Evolutionary conservation across 1,284 basidiomycete genomes (phyloP).

Genomic region (Boletus calvinii): DNA sequence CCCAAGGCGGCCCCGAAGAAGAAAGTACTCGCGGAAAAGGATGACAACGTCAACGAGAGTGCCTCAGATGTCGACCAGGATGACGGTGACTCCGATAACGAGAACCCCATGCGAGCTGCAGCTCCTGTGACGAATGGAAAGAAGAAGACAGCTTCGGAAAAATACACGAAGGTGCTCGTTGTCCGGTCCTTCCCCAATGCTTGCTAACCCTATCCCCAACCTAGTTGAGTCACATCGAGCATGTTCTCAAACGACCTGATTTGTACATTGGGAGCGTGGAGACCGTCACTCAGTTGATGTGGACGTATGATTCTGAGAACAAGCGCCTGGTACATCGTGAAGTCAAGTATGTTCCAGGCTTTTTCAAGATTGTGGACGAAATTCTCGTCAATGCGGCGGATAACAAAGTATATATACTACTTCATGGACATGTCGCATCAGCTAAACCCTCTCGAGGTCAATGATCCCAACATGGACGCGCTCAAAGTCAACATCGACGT

Average conservation of each 20-base stretch:
- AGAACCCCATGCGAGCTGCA: slow-evolving; percentile 39
- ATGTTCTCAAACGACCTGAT: slow-evolving; percentile 95
- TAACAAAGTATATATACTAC: slow-evolving; percentile 74
- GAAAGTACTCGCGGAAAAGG: slow-evolving; percentile 64
- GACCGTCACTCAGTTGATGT: slow-evolving; percentile 81
- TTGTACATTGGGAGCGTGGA: slow-evolving; percentile 98
- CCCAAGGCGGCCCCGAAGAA: slow-evolving; percentile 59
- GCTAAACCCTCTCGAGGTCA: slow-evolving; percentile 59
- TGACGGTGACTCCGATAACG: slow-evolving; percentile 44
- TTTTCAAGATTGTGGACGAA: slow-evolving; percentile 99
- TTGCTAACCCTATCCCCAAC: slow-evolving; percentile 3
- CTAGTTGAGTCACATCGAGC: slow-evolving; percentile 94
- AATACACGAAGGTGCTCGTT: slow-evolving; percentile 79
- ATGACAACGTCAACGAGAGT: slow-evolving; percentile 53
- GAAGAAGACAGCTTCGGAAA: slow-evolving; percentile 90
- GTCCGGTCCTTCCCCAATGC: neutral
- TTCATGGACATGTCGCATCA: neutral
- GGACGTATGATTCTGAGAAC: slow-evolving; percentile 82
- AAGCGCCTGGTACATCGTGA: slow-evolving; percentile 82
- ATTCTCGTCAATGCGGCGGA: slow-evolving; percentile 99
- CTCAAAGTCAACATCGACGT: slow-evolving; percentile 87
- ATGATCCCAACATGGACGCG: slow-evolving; percentile 85
- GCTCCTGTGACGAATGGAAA: slow-evolving; percentile 41
- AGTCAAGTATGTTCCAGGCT: slow-evolving; percentile 93
- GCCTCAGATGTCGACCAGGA: slow-evolving; percentile 42